Percentiles rank a stretch among this genome's conserved stretches.
Evolutionary conservation across 176 grass and related monocot species (phyloP).

Genomic region (Leersia perrieri): DNA sequence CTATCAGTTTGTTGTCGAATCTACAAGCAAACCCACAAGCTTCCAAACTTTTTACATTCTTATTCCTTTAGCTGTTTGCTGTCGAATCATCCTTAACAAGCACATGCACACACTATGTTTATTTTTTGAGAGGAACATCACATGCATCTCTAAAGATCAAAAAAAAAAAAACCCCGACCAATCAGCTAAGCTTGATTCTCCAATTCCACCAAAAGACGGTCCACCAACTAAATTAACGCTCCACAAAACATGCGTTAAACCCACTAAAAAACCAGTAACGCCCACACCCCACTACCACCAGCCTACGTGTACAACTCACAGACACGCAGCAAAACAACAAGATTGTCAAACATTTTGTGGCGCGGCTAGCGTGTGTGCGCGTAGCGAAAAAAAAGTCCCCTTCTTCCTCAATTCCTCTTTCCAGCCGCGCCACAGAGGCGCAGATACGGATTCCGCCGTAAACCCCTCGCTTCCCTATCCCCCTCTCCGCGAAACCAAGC

Average conservation of each 20-base stretch:
- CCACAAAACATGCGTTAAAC: neutral
- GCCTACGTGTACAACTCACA: neutral
- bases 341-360: neutral
- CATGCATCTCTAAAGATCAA: no score
- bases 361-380: slow-evolving; percentile 12
- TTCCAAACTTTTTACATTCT: no score
- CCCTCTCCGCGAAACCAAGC: neutral
- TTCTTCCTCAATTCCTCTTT: no score
- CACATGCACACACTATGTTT: no score
- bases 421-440: slow-evolving; percentile 3
- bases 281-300: neutral
- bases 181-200: neutral
- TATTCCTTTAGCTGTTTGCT: no score
- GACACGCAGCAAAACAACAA: slow-evolving; percentile 9
- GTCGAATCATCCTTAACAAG: no score
- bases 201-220: neutral
- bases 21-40: no score
- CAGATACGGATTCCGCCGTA: slow-evolving; percentile 44
- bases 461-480: slow-evolving; percentile 32
- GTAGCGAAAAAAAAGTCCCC: neutral
- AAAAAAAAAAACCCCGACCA: neutral
- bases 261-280: neutral
- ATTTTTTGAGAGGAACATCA: no score
- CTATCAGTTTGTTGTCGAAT: no score
- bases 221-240: slow-evolving; percentile 1